Evolutionary conservation across 2,329 filamentous ascomycete genomes (phyloP).

Genomic region (Chaetomium sp.): DNA sequence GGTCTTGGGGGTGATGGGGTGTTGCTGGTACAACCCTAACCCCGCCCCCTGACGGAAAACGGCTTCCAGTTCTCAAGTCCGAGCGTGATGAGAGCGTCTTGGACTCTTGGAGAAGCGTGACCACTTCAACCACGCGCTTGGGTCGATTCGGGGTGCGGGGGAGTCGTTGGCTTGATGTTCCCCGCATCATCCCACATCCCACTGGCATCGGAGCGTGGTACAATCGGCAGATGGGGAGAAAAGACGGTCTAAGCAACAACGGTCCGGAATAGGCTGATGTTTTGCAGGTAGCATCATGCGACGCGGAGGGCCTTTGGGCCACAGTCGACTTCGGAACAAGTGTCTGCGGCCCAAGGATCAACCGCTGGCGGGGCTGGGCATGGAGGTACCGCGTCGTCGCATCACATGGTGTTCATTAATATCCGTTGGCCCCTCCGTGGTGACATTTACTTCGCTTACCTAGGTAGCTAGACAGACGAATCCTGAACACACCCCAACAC

Average conservation of each 20-base stretch:
- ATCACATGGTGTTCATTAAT: constrained; percentile 12
- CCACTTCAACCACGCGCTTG: neutral
- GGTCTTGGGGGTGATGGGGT: no score
- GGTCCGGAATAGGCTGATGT: constrained; percentile 29
- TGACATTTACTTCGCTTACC: neutral
- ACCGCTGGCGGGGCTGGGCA: neutral
- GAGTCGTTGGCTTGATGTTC: neutral
- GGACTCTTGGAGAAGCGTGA: constrained; percentile 3
- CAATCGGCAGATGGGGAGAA: constrained; percentile 25
- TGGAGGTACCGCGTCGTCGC: neutral
- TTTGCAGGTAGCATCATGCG: constrained; percentile 12
- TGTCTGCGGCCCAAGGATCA: neutral
- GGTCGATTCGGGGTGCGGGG: constrained; percentile 10
- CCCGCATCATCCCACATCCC: constrained; percentile 10
- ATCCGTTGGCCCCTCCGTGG: neutral
- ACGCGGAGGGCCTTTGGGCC: neutral
- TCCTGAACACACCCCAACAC: neutral
- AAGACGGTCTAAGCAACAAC: neutral
- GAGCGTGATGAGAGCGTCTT: neutral
- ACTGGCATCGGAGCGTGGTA: neutral
- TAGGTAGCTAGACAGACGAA: neutral
- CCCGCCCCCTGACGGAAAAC: constrained; percentile 20
- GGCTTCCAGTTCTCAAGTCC: constrained; percentile 17
- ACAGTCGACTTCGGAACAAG: neutral
- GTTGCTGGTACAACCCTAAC: constrained; percentile 16